These are phyloP conservation scores for Basipetospora chlamydospora DNA, from an alignment of 2,329 filamentous ascomycete genomes.

Conservation along the genomic window DNA sequence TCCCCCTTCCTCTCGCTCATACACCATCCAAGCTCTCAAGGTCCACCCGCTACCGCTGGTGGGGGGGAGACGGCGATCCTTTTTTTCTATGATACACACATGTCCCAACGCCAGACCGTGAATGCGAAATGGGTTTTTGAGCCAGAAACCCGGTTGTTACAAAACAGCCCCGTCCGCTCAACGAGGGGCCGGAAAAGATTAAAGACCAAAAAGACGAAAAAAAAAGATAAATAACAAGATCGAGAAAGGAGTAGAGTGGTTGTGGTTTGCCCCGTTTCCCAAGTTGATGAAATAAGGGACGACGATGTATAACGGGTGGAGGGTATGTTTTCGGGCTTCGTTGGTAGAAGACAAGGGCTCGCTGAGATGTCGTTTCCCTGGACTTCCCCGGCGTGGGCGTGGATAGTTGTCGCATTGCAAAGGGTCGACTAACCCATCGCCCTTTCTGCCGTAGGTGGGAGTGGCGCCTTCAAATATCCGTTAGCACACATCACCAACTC, in stretches of 20 bases:
- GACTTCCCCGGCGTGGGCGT: too few relatives aligned
- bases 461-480: constrained; percentile 9
- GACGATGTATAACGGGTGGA: too few relatives aligned
- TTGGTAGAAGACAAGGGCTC: too few relatives aligned
- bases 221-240: constrained; percentile 3
- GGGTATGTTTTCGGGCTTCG: too few relatives aligned
- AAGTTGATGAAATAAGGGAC: too few relatives aligned
- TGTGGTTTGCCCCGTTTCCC: neutral
- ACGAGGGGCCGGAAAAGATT: neutral
- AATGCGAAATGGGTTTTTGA: too few relatives aligned
- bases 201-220: constrained; percentile 1
- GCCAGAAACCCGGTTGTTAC: too few relatives aligned
- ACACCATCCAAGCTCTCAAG: too few relatives aligned
- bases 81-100: constrained; percentile 1
- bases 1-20: too few relatives aligned
- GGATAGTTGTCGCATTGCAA: constrained; percentile 4
- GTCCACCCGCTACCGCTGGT: too few relatives aligned
- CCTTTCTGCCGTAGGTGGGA: constrained; percentile 17
- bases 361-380: too few relatives aligned
- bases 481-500: neutral
- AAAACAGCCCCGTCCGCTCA: constrained; percentile 5
- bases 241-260: constrained; percentile 4
- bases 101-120: neutral
- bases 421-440: constrained; percentile 15
- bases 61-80: too few relatives aligned